Base-by-base conservation (phyloP, 345 rosid genomes). In the Corchorus olitorius region DNA sequence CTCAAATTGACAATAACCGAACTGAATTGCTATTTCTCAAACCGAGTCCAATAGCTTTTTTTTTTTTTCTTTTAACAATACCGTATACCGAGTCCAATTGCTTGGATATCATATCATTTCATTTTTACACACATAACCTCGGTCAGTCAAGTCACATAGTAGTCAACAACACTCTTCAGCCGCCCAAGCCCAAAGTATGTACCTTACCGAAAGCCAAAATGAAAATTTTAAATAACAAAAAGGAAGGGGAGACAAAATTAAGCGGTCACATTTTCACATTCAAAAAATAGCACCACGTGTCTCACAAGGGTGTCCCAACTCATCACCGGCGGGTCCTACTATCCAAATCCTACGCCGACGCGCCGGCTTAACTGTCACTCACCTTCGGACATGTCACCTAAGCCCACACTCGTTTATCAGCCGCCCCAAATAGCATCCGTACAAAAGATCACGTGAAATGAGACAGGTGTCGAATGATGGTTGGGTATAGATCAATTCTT, bases 361-460 rank as follows among this genome's bases (percentile, higher is more conserved):
- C 76, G 78, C 77, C 82, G 74, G 84, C 75, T 80, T 76, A 68
- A 72, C 50, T 76, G 77, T 73, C 74, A 27, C 81, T 78, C 79
- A 61, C 61, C 49, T 75, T 58, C 73, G 39, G 13, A 80, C 83
- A 82, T 72, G 75, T 76, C 88, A 75, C 84, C 37, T 0, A 17
- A 27, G n/a, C 20, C 76, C 71, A 39, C 27, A 19, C 77, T 14
- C 13, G 19, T 46, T 14, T 49, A n/a, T 12, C 0, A 13, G 45
- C 11, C 48, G 22, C 73, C 52, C 45, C 66, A 17, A 1, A 4
- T 2, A 46, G 46, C 34, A 15, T 72, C 64, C 71, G 80, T 79
- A 55, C 77, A 48, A 6, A 22, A 0, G 10, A n/a, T 75, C 87
- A 78, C 79, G 84, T 78, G 88, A 76, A 0, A 0, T 5, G 0